Evolutionary conservation across 176 grass and related monocot genomes (phyloP).

Genomic region (Phoenix roebelenii): DNA sequence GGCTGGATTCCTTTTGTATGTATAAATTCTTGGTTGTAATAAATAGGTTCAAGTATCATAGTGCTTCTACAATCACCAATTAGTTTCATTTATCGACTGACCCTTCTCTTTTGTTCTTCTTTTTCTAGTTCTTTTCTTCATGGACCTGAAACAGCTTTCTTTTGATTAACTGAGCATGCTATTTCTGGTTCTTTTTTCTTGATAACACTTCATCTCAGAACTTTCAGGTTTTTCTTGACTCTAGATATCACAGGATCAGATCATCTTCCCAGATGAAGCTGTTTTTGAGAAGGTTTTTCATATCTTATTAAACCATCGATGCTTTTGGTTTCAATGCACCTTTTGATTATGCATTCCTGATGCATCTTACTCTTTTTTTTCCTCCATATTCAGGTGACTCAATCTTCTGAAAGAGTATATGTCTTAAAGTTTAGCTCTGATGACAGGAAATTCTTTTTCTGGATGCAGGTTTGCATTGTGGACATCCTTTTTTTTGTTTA

Average conservation of each 20-base stretch:
- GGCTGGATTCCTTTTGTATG: no score
- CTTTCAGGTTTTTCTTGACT: slow-evolving; percentile 30
- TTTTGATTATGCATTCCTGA: slow-evolving; percentile 1
- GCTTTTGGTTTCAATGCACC: slow-evolving; percentile 5
- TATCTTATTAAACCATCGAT: neutral
- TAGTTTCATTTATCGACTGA: no score
- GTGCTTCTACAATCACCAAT: no score
- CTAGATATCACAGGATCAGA: slow-evolving; percentile 64
- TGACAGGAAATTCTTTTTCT: slow-evolving; percentile 81
- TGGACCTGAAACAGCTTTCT: no score
- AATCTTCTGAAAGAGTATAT: slow-evolving; percentile 91
- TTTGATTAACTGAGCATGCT: no score
- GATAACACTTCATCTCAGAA: no score
- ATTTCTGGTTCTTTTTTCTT: no score
- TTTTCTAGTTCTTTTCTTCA: no score
- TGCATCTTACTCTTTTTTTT: slow-evolving; percentile 16
- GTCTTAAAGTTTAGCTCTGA: slow-evolving; percentile 87
- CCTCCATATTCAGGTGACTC: slow-evolving; percentile 45
- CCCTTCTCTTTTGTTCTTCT: no score
- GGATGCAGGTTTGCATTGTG: slow-evolving; percentile 70
- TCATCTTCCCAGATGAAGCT: slow-evolving; percentile 93
- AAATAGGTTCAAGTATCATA: no score
- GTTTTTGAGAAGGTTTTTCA: slow-evolving; percentile 82
- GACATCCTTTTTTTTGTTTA: no score
- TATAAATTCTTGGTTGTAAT: no score